These are phyloP conservation scores for Xylariaceae sp. DNA, from an alignment of 2,329 filamentous ascomycete species.

Conservation along the genomic window DNA sequence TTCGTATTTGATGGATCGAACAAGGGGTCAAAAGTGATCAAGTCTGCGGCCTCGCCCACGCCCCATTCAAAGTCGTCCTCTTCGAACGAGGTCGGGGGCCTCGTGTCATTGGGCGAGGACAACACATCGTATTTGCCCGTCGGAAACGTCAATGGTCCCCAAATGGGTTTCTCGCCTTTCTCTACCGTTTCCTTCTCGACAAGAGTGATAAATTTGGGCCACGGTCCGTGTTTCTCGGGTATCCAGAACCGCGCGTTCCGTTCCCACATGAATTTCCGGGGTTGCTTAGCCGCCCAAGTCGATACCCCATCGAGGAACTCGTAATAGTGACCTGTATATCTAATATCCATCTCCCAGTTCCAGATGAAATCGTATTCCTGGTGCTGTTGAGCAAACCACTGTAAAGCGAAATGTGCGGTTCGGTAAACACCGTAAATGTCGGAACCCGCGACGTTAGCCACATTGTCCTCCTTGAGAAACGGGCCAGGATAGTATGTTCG, in stretches of 20 bases:
- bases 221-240: slow-evolving; percentile 60
- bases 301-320: slow-evolving; percentile 62
- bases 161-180: slow-evolving; percentile 53
- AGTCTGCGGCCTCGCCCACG: slow-evolving; percentile 62
- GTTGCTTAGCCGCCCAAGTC: slow-evolving; percentile 61
- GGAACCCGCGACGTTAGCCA: slow-evolving; percentile 49
- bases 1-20: slow-evolving; percentile 62
- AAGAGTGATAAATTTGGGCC: slow-evolving; percentile 61
- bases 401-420: slow-evolving; percentile 50
- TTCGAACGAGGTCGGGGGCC: slow-evolving; percentile 64
- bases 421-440: slow-evolving; percentile 61
- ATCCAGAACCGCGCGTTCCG: slow-evolving; percentile 67
- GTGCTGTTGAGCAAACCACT: slow-evolving; percentile 52
- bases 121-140: slow-evolving; percentile 56
- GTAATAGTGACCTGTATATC: slow-evolving; percentile 54
- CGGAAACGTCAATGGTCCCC: slow-evolving; percentile 58
- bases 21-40: slow-evolving; percentile 65
- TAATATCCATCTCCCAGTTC: slow-evolving; percentile 56
- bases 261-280: slow-evolving; percentile 67
- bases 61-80: slow-evolving; percentile 69
- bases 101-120: slow-evolving; percentile 60
- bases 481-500: slow-evolving; percentile 64
- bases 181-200: slow-evolving; percentile 57
- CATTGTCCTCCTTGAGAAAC: slow-evolving; percentile 59
- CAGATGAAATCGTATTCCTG: slow-evolving; percentile 55